A percentile compares a stretch with the other conserved stretches of the same genome.
Evolutionary conservation across 169 alveolate species (phyloP).

Genomic region (Babesia ovis): DNA sequence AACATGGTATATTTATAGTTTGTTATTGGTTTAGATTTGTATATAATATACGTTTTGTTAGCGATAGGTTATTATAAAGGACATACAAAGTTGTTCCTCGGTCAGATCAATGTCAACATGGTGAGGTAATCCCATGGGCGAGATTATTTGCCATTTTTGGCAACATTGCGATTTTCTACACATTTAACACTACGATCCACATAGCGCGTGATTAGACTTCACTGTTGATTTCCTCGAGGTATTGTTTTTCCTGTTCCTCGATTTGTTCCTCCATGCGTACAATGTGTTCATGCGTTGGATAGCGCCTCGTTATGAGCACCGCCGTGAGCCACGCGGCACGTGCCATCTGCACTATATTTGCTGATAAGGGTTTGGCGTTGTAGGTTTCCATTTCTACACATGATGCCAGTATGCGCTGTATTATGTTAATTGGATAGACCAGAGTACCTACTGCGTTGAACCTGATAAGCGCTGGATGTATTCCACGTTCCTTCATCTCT

Average conservation of each 20-base stretch:
- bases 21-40: not conserved
- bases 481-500: slow-evolving; percentile 49
- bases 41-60: not conserved
- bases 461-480: slow-evolving; percentile 59
- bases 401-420: slow-evolving; percentile 47
- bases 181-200: too few relatives aligned
- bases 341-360: slow-evolving; percentile 45
- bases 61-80: not conserved
- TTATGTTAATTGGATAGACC: not conserved
- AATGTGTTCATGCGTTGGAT: slow-evolving; percentile 15
- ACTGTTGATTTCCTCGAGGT: too few relatives aligned
- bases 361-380: slow-evolving; percentile 35
- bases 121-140: too few relatives aligned
- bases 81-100: too few relatives aligned
- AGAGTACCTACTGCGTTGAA: slow-evolving; percentile 52
- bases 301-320: slow-evolving; percentile 28
- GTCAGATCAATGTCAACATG: too few relatives aligned
- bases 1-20: too few relatives aligned
- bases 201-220: too few relatives aligned
- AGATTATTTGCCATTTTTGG: too few relatives aligned
- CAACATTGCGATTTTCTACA: too few relatives aligned
- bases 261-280: slow-evolving; percentile 7
- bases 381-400: slow-evolving; percentile 31
- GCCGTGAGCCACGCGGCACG: slow-evolving; percentile 66
- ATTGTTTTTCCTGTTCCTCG: too few relatives aligned